Evolutionary conservation across 176 grass and related monocot genomes (phyloP).

Genomic region (Oryza longistaminata): DNA sequence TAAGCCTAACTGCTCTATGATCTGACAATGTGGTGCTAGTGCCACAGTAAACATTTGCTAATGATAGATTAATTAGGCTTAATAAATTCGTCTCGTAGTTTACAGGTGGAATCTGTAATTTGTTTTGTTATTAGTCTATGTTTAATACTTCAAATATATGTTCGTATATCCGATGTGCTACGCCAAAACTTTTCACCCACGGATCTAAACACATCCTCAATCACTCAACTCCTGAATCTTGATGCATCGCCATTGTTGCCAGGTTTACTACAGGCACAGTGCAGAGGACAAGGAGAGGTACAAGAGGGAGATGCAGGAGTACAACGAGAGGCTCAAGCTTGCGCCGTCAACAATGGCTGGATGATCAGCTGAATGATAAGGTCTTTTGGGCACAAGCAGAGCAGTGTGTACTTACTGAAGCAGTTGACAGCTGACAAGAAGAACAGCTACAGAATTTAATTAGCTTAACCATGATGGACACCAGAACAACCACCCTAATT

Average conservation of each 20-base stretch:
- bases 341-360: neutral
- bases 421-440: neutral
- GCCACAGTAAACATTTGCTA: too few relatives aligned
- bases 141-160: too few relatives aligned
- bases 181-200: too few relatives aligned
- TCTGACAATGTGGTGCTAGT: too few relatives aligned
- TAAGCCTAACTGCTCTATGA: too few relatives aligned
- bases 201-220: too few relatives aligned
- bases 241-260: neutral
- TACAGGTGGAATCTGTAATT: too few relatives aligned
- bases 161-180: too few relatives aligned
- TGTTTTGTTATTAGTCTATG: too few relatives aligned
- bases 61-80: too few relatives aligned
- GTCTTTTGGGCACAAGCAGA: neutral
- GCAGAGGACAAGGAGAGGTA: slow-evolving; percentile 56
- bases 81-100: too few relatives aligned
- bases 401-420: neutral
- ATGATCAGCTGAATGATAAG: neutral
- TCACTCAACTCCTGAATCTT: neutral
- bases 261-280: slow-evolving; percentile 46
- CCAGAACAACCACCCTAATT: neutral
- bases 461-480: neutral
- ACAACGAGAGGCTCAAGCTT: slow-evolving; percentile 50
- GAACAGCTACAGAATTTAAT: too few relatives aligned
- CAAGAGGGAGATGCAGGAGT: slow-evolving; percentile 60